Conservation (phyloP, 129 eudicot genomes). For the Artemisia argyi region DNA sequence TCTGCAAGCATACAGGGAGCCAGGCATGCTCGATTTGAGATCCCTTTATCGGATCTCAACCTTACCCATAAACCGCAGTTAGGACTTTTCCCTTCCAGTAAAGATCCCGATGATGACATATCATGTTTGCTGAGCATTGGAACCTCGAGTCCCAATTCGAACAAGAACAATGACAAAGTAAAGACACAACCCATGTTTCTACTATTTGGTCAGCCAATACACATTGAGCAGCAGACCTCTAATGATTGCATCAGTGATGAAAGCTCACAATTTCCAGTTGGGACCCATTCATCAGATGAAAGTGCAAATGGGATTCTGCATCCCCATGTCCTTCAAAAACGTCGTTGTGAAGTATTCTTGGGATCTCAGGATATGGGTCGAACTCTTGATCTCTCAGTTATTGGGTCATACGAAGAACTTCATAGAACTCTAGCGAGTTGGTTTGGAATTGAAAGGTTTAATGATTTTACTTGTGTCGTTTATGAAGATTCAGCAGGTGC, state of each 20-base stretch:
- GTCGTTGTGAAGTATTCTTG: slow-evolving; percentile 64
- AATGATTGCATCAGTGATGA: slow-evolving; percentile 31
- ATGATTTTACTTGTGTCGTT: slow-evolving; percentile 42
- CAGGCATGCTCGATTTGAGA: slow-evolving; percentile 95
- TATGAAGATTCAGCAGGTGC: slow-evolving; percentile 59
- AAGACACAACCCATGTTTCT: slow-evolving; percentile 51
- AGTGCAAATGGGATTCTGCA: slow-evolving; percentile 19
- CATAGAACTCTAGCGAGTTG: slow-evolving; percentile 45
- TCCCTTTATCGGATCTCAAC: slow-evolving; percentile 64
- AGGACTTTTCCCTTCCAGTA: slow-evolving; percentile 46
- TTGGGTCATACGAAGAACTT: slow-evolving; percentile 69
- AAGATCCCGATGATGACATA: slow-evolving; percentile 42
- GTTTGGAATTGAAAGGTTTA: slow-evolving; percentile 66
- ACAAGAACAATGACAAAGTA: slow-evolving; percentile 27
- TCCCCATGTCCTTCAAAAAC: slow-evolving; percentile 31
- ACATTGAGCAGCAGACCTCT: slow-evolving; percentile 66
- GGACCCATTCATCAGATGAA: slow-evolving; percentile 29
- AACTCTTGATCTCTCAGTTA: slow-evolving; percentile 66
- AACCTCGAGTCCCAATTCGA: slow-evolving; percentile 38
- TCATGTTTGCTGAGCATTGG: slow-evolving; percentile 75
- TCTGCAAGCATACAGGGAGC: slow-evolving; percentile 99
- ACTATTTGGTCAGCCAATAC: slow-evolving; percentile 85
- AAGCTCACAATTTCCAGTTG: slow-evolving; percentile 18
- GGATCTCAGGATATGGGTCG: slow-evolving; percentile 74
- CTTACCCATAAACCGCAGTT: slow-evolving; percentile 57